Evolutionary conservation across 768 basidiomycete species (phyloP).

Genomic region (Auricularia auricula-judae): DNA sequence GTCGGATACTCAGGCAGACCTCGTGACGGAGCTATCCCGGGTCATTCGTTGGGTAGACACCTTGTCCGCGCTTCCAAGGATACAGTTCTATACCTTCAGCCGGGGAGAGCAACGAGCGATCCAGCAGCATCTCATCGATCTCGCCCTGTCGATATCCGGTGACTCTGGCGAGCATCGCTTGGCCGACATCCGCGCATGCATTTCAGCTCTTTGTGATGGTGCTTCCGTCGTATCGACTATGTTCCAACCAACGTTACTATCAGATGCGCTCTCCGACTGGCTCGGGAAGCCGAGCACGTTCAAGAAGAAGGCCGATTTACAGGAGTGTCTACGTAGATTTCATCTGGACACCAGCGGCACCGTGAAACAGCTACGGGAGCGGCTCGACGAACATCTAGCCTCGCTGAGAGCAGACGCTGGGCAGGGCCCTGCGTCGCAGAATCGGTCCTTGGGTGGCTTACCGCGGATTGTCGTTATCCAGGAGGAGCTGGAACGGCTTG

Average conservation of each 20-base stretch:
- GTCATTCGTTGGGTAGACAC: slow-evolving; percentile 21
- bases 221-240: slow-evolving; percentile 37
- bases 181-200: slow-evolving; percentile 27
- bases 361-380: slow-evolving; percentile 25
- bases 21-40: slow-evolving; percentile 27
- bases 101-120: slow-evolving; percentile 27
- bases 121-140: slow-evolving; percentile 30
- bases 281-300: slow-evolving; percentile 22
- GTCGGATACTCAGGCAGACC: slow-evolving; percentile 10
- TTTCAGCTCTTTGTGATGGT: slow-evolving; percentile 40
- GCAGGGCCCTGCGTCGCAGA: neutral
- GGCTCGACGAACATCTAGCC: slow-evolving; percentile 26
- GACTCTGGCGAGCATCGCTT: neutral
- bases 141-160: slow-evolving; percentile 27
- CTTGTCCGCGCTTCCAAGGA: slow-evolving; percentile 16
- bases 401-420: slow-evolving; percentile 23
- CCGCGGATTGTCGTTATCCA: slow-evolving; percentile 34
- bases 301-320: slow-evolving; percentile 26
- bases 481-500: slow-evolving; percentile 31
- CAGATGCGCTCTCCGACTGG: slow-evolving; percentile 33
- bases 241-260: slow-evolving; percentile 37
- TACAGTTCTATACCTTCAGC: slow-evolving; percentile 42
- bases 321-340: slow-evolving; percentile 30
- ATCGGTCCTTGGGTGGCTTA: slow-evolving; percentile 31
- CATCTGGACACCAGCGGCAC: slow-evolving; percentile 27